phyloP scores from a whole-genome alignment of 148 eudicot species.

The Amaranthus hypochondriacus region DNA sequence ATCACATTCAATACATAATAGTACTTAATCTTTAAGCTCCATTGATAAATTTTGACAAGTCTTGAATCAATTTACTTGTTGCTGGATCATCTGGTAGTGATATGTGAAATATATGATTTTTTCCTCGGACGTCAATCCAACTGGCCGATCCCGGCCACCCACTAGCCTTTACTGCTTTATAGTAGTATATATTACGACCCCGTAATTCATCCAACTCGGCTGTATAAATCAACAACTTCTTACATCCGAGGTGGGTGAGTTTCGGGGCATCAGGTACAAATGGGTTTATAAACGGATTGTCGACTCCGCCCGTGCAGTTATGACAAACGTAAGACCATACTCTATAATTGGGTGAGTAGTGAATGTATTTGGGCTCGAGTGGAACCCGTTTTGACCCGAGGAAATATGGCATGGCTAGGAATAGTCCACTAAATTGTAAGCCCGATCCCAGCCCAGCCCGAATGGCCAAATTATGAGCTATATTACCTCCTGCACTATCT shows the following conservation, averaged over 20 bases:
- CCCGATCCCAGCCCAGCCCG: constrained; percentile 30
- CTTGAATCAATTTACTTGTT: constrained; percentile 19
- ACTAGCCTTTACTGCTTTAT: constrained; percentile 18
- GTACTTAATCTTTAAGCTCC: too few species aligned
- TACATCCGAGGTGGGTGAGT: constrained; percentile 29
- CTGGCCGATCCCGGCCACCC: constrained; percentile 25
- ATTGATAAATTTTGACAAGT: constrained; percentile 21
- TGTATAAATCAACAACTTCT: constrained; percentile 40
- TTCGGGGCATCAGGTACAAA: constrained; percentile 26
- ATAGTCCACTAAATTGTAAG: constrained; percentile 22
- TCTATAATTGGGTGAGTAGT: constrained; percentile 4
- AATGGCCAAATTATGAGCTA: constrained; percentile 42
- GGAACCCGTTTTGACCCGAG: constrained; percentile 37
- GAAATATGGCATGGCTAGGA: constrained; percentile 46
- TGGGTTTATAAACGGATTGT: constrained; percentile 39
- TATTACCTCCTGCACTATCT: constrained; percentile 54
- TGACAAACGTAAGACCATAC: constrained; percentile 48
- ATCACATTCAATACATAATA: too few species aligned
- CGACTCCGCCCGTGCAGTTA: constrained; percentile 28
- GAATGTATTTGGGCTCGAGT: constrained; percentile 10
- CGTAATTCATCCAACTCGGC: constrained; percentile 39
- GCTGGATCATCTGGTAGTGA: constrained; percentile 21
- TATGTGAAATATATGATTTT: constrained; percentile 23
- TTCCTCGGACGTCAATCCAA: constrained; percentile 21
- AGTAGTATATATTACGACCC: constrained; percentile 29